phyloP scores from a whole-genome alignment of 352 stramenopile species.

The Peronospora destructor region DNA sequence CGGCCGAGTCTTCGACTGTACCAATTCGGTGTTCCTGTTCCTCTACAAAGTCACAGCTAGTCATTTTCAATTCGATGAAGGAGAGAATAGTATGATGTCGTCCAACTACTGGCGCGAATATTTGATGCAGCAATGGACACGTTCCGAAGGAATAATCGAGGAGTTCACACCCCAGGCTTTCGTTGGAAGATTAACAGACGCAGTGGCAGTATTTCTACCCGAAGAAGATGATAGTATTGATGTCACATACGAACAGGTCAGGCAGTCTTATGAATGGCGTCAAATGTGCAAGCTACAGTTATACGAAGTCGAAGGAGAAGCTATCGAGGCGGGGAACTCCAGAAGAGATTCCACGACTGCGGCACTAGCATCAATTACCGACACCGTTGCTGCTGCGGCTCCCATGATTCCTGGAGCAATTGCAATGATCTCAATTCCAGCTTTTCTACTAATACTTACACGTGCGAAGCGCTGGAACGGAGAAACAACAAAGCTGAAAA shows the following conservation, averaged over 20 bases:
- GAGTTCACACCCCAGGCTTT: slow-evolving; percentile 67
- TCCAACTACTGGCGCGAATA: slow-evolving; percentile 44
- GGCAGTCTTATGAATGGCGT: slow-evolving; percentile 22
- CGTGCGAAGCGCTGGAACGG: slow-evolving; percentile 26
- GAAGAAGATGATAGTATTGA: slow-evolving; percentile 8
- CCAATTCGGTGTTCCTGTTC: slow-evolving; percentile 55
- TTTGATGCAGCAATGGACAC: slow-evolving; percentile 46
- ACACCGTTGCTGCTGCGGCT: slow-evolving; percentile 12
- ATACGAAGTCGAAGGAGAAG: slow-evolving; percentile 4
- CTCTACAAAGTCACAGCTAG: slow-evolving; percentile 34
- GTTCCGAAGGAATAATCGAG: slow-evolving; percentile 26
- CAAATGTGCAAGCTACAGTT: slow-evolving; percentile 24
- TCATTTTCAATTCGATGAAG: slow-evolving; percentile 4
- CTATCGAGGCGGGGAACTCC: background rate
- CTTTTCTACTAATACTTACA: slow-evolving; percentile 22
- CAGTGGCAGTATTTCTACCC: slow-evolving; percentile 25
- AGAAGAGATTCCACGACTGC: slow-evolving; percentile 1
- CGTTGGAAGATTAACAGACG: slow-evolving; percentile 47
- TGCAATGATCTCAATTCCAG: slow-evolving; percentile 22
- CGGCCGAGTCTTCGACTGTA: slow-evolving; percentile 41
- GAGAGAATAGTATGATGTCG: background rate
- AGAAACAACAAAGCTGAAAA: slow-evolving; percentile 16
- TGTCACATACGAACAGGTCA: slow-evolving; percentile 10
- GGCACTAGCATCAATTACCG: slow-evolving; percentile 10
- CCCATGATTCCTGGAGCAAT: slow-evolving; percentile 13